Base-by-base conservation (phyloP, 2,329 filamentous ascomycete species). In the Rhexocercosporidium sp. region DNA sequence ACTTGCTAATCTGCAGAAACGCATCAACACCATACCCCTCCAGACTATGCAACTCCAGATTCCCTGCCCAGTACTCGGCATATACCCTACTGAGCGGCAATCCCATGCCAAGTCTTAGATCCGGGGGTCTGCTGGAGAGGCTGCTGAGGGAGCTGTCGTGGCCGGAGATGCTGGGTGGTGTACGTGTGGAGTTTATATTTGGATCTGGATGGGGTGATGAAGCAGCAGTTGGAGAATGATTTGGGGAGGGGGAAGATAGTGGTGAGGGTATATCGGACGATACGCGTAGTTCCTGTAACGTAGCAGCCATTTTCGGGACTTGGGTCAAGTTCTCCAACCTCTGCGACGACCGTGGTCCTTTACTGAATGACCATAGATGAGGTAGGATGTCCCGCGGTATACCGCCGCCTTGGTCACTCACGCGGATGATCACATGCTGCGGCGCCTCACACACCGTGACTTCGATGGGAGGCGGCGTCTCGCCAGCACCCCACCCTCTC, bases 21-120 rank as follows among this genome's bases (percentile, higher is more conserved):
- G 92, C 94, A 81, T 99, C 96, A 7, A 96, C 93, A 16, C 96
- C 96, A 77, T 97, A 98, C 0, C 96, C 96, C 77, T 97, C 95
- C 8, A 99, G 82, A 75, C 92, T 97, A 78, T 98, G 95, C 66
- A 98, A 80, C 75, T 97, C 92, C 9, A 99, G 82, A 74, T 88
- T 96, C 27, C 96, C 96, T 2, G 96, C 96, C 96, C 96, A 99
- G 79, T 98, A 98, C 79, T 98, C 95, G 31, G 95, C 94, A 79
- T 98, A 99, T 2, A 98, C 92, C 69, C 93, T 88, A 75, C 94
- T 97, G 81, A 99, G 90, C 0, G 96, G 96, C 61, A 99, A 80
- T 1, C 96, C 96, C 86, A 99, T 97, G 3, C 96, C 96, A 1
- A 99, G 84, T 12, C 93, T 88, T 69, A 98, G 82, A 76, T 97